Evolutionary conservation across 176 grass and related monocot species (phyloP), one percentile per base, ranked within the genome.

Genomic region (Oryza longistaminata): DNA sequence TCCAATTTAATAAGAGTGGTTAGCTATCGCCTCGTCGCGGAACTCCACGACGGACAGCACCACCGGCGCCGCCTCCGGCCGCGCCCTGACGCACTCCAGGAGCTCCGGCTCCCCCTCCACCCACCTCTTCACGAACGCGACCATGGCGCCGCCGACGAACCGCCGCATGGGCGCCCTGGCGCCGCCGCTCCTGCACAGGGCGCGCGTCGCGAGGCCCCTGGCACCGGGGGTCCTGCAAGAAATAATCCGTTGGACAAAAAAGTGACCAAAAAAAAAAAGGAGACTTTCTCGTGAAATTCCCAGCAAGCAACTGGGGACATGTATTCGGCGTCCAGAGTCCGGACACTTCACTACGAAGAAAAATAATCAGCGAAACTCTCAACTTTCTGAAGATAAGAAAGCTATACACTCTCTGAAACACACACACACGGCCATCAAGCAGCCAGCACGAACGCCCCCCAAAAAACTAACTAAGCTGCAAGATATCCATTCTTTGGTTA

Each of bases 61-160:
- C 33, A 95, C 87, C 21, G 91, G 95, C 21, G 76, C 34, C 40
- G 77, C 26, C 50, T 76, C 83, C 17, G 90, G 85, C 1, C 80
- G 50, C 68, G 86, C 76, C 68, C 84, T 90, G 62, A 97, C 60
- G 31, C 77, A 85, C 13, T 76, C 81, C 72, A 97, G 64, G 44
- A 29, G 21, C 31, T 33, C 64, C 0, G n/a, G 68, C 33, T 87
- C 22, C 19, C 76, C 75, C 9, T 83, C 46, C 71, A 91, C 77
- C 83, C 84, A 91, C 64, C 69, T 86, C 21, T 82, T 78, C 29
- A 95, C 71, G 82, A 97, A 97, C 55, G 95, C 92, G 3, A 94
- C 88, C 67, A 91, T 92, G 52, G 85, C 81, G 34, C 95, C 95
- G 49, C 81, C 95, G 4, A 95, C 91, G 70, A 97, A 97, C 13